Conservation (phyloP, 2,329 filamentous ascomycete genomes). For the Metarhizium album region DNA sequence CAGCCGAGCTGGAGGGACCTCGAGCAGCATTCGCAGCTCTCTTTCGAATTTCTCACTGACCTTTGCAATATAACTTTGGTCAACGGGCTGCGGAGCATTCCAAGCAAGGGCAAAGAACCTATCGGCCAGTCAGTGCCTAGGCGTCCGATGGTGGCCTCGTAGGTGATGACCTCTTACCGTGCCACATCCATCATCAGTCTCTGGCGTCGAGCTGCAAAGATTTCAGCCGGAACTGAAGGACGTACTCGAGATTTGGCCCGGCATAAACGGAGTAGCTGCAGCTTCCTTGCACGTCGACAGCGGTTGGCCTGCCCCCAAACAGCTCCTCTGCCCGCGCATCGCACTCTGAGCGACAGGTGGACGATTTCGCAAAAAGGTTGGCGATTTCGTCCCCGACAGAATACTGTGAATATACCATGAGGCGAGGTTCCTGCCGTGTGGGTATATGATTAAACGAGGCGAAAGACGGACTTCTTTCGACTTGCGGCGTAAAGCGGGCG, state of each 20-base stretch:
- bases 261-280: conserved; percentile 7
- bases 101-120: conserved; percentile 30
- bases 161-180: conserved; percentile 13
- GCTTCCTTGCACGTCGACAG: conserved; percentile 1
- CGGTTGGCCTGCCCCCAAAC: not conserved
- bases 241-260: conserved; percentile 2
- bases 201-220: conserved; percentile 16
- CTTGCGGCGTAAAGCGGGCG: too few species aligned
- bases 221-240: conserved; percentile 6
- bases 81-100: conserved; percentile 22
- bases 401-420: conserved; percentile 2
- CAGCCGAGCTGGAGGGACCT: conserved; percentile 24
- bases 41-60: conserved; percentile 17
- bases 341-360: not conserved
- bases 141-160: conserved; percentile 9
- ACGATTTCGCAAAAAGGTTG: conserved; percentile 3
- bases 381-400: conserved; percentile 1
- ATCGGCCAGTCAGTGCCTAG: conserved; percentile 1
- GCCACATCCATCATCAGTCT: conserved; percentile 25
- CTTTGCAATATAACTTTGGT: conserved; percentile 14
- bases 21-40: conserved; percentile 22
- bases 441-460: not conserved
- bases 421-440: not conserved
- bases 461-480: too few species aligned
- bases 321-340: conserved; percentile 2